Conservation (phyloP, 129 eudicot genomes). For the Erigeron canadensis region DNA sequence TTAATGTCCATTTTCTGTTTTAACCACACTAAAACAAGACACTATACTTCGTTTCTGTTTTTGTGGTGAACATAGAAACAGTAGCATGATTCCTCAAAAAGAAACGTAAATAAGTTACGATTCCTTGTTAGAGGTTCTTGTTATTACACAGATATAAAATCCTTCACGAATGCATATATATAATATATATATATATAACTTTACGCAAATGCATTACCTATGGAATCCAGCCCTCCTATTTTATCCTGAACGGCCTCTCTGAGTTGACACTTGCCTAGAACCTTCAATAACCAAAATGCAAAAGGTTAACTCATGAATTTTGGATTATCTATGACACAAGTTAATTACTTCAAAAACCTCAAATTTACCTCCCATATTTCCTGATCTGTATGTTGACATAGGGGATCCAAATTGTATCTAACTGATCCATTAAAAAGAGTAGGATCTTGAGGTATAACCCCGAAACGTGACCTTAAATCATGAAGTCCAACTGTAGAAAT, state of each 20-base stretch:
- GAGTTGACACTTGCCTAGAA: constrained; percentile 59
- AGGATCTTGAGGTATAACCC: constrained; percentile 71
- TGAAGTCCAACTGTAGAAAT: constrained; percentile 61
- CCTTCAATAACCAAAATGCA: constrained; percentile 28
- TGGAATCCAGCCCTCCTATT: constrained; percentile 43
- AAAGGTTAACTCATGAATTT: not conserved
- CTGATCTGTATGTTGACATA: constrained; percentile 50
- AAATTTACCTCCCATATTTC: constrained; percentile 63
- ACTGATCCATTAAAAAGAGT: constrained; percentile 71
- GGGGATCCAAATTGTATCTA: constrained; percentile 66
- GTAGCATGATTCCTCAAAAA: not conserved
- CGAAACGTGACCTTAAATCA: constrained; percentile 62
- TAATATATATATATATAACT: too few species aligned
- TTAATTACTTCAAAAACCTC: constrained; percentile 6
- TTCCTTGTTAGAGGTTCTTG: not conserved
- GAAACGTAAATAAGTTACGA: not conserved
- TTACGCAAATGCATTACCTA: constrained; percentile 36
- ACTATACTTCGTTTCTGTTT: not conserved
- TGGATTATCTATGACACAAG: not conserved
- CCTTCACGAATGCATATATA: too few species aligned
- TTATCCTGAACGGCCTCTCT: constrained; percentile 49
- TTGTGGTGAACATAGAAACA: not conserved
- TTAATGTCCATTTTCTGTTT: too few species aligned
- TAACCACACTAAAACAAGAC: not conserved
- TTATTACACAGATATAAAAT: too few species aligned